Percentiles rank a stretch among this genome's conserved stretches.
These are phyloP conservation scores for Tulasnella sp. DNA, from an alignment of 768 basidiomycete genomes.

Conservation along the genomic window DNA sequence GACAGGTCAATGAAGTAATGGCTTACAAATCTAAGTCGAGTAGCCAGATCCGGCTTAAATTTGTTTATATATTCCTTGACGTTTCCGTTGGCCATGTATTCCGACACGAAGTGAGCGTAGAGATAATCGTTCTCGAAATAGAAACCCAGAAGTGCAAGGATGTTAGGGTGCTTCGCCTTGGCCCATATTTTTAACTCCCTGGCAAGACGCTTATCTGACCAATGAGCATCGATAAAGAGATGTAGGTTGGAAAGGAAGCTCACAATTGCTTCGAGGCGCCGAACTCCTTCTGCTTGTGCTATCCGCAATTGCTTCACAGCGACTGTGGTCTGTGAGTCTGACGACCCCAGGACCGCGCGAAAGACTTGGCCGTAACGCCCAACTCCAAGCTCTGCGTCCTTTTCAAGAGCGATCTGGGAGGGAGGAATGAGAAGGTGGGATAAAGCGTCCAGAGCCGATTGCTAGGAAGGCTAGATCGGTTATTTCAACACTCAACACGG, in stretches of 20 bases:
- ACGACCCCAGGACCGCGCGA: no score
- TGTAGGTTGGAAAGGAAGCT: background rate
- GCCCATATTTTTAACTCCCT: background rate
- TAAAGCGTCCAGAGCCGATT: no score
- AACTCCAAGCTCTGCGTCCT: no score
- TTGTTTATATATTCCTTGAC: background rate
- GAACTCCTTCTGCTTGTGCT: background rate
- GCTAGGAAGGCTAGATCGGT: no score
- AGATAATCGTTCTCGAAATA: background rate
- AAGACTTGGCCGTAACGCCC: no score
- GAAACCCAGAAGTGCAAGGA: background rate
- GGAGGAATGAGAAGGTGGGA: no score
- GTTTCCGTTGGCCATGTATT: background rate
- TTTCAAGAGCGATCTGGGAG: no score
- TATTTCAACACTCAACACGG: no score
- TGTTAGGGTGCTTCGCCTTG: background rate
- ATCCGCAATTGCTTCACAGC: background rate
- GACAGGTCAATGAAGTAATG: background rate
- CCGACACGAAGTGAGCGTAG: background rate
- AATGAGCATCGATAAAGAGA: background rate
- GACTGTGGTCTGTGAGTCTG: background rate
- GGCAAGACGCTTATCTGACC: background rate
- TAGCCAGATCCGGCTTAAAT: background rate
- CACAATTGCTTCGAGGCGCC: background rate
- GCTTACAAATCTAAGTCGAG: background rate